phyloP scores from a whole-genome alignment of 805 yeast genomes.

The Teunomyces barrocoloradensis region DNA sequence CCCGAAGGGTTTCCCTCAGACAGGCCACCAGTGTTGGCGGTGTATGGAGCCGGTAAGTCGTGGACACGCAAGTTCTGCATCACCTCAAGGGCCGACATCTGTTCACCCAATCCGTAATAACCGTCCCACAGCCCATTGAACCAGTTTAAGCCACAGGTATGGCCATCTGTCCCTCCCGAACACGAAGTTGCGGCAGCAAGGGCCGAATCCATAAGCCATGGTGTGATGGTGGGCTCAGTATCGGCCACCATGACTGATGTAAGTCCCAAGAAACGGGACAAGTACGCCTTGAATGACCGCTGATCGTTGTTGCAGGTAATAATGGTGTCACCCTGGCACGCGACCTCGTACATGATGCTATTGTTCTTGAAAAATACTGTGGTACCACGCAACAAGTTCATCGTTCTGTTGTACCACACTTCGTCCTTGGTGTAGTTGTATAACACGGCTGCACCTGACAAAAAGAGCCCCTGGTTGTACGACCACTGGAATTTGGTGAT shows the following conservation, averaged over 20 bases:
- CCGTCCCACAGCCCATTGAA: slow-evolving; percentile 55
- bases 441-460: slow-evolving; percentile 78
- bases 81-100: slow-evolving; percentile 69
- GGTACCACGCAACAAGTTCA: slow-evolving; percentile 53
- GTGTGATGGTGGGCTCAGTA: slow-evolving; percentile 45
- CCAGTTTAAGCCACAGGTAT: slow-evolving; percentile 81
- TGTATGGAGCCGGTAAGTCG: slow-evolving; percentile 55
- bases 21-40: slow-evolving; percentile 64
- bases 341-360: slow-evolving; percentile 71
- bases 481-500: slow-evolving; percentile 72
- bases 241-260: slow-evolving; percentile 72
- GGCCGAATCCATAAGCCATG: slow-evolving; percentile 41
- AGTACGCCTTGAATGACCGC: slow-evolving; percentile 86
- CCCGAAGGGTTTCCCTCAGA: slow-evolving; percentile 68
- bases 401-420: slow-evolving; percentile 64
- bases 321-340: slow-evolving; percentile 60
- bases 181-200: slow-evolving; percentile 59
- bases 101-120: slow-evolving; percentile 73
- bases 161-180: slow-evolving; percentile 77
- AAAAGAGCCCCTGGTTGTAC: slow-evolving; percentile 77
- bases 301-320: slow-evolving; percentile 78
- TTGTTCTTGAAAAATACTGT: slow-evolving; percentile 47
- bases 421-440: slow-evolving; percentile 68
- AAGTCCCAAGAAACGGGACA: slow-evolving; percentile 69
- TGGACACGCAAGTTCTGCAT: slow-evolving; percentile 46